Evolutionary conservation across 2,329 filamentous ascomycete genomes (phyloP).

Genomic region (Penicillium expansum): DNA sequence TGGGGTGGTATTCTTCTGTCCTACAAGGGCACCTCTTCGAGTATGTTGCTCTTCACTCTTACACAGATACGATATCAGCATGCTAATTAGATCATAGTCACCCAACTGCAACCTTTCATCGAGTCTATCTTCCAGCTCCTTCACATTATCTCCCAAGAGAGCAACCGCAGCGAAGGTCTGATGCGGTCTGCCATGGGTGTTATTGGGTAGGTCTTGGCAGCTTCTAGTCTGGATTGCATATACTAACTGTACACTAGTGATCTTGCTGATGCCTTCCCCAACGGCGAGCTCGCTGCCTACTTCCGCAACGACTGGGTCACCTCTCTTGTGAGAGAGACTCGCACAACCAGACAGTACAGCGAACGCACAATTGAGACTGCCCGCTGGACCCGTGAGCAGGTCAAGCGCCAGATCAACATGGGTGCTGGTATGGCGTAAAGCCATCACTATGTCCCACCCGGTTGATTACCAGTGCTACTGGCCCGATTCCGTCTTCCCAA

Average conservation of each 20-base stretch:
- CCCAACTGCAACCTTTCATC: constrained; percentile 72
- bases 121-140: constrained; percentile 84
- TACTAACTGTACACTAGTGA: constrained; percentile 62
- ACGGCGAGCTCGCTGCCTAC: constrained; percentile 76
- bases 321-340: constrained; percentile 85
- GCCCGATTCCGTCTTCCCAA: background rate
- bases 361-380: constrained; percentile 87
- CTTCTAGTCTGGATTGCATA: background rate
- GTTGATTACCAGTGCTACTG: constrained; percentile 1
- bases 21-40: constrained; percentile 67
- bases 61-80: background rate
- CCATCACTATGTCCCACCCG: constrained; percentile 2
- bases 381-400: constrained; percentile 94
- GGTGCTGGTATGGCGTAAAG: constrained; percentile 42
- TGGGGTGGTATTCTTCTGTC: constrained; percentile 97
- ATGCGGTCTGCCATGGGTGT: constrained; percentile 96
- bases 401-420: constrained; percentile 72
- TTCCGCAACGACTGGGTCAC: constrained; percentile 93
- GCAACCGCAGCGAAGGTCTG: constrained; percentile 85
- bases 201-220: constrained; percentile 67
- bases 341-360: constrained; percentile 82
- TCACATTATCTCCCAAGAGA: constrained; percentile 73
- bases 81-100: constrained; percentile 50
- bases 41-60: constrained; percentile 25
- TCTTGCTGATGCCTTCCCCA: constrained; percentile 87